These are phyloP conservation scores for Didymella lethalis DNA, from an alignment of 2,329 filamentous ascomycete species.

Conservation along the genomic window DNA sequence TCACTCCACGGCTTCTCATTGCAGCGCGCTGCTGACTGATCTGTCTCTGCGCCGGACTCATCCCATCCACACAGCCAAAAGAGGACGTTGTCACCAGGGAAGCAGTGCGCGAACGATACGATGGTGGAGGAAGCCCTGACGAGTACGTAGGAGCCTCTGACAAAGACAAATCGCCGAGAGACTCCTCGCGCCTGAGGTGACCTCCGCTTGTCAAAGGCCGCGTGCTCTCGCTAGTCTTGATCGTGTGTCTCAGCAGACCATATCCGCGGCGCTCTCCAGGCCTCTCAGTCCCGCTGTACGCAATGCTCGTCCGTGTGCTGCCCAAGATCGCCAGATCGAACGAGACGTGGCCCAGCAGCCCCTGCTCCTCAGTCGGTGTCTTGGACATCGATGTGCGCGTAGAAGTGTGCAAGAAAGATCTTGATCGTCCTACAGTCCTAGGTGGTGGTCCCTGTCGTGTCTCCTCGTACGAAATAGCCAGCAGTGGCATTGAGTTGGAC, in stretches of 20 bases:
- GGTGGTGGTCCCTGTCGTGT: conserved; percentile 19
- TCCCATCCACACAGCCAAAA: conserved; percentile 48
- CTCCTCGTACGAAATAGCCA: conserved; percentile 29
- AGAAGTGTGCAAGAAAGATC: conserved; percentile 17
- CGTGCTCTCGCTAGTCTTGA: conserved; percentile 21
- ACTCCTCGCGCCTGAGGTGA: conserved; percentile 35
- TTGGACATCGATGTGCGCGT: conserved; percentile 19
- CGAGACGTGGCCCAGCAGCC: conserved; percentile 5
- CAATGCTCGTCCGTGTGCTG: conserved; percentile 24
- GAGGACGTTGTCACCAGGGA: conserved; percentile 46
- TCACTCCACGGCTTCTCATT: conserved; percentile 31
- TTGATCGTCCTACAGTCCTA: conserved; percentile 18
- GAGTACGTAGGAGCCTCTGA: conserved; percentile 47
- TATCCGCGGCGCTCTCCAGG: conserved; percentile 31
- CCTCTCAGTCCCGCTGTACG: conserved; percentile 25
- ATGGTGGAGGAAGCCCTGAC: conserved; percentile 44
- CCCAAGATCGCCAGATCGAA: conserved; percentile 12
- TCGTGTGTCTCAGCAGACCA: conserved; percentile 21
- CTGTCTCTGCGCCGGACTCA: conserved; percentile 39
- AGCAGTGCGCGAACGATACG: conserved; percentile 42
- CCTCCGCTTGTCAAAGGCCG: conserved; percentile 29
- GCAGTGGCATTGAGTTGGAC: conserved; percentile 38
- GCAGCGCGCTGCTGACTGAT: conserved; percentile 37
- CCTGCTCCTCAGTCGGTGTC: conserved; percentile 8
- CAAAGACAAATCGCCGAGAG: conserved; percentile 43